Evolutionary conservation across 257 asterid genomes (phyloP), one percentile per base, ranked within the genome.

Genomic region (Solanum clarkiae): DNA sequence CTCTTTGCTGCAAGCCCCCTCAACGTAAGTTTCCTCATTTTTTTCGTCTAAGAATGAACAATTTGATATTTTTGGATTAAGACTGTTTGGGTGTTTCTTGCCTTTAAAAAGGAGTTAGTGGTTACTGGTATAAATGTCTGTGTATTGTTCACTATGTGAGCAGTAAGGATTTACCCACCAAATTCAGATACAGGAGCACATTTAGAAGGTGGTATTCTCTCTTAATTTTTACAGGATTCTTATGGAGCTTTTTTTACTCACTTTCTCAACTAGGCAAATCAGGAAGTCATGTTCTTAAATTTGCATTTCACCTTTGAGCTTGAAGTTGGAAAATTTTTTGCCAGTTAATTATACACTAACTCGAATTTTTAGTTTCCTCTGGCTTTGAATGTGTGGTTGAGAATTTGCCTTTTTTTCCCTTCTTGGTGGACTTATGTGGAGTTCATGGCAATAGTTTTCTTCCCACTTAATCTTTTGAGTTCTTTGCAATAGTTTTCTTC

Each of bases 1-100:
- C 87, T 93, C 97, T 90, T 90, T 97, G 93, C 92, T 97, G 84
- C 99, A 97, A 92, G 98, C 98, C 87, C 99, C 99, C 86, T 93
- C 98, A 6, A 95, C 98, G 99, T 97, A 92, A 93, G 98, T 91
- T 77, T 85, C 57, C 47, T 44, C 16, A 60, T 47, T 74, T 32
- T 84, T 26, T 79, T 69, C 84, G 69, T 70, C 57, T 51, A 17
- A 8, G 59, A 49, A 80, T 51, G 55, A 29, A 80, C 10, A 49
- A 55, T 63, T 36, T 86, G 68, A 59, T 71, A 82, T 59, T 20
- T 88, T 83, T 51, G 63, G 12, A 47, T 53, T 85, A 70, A 51
- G 66, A 79, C 24, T 79, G 65, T 79, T 70, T 79, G 49, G 65
- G 26, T 79, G 65, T 79, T 53, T 51, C 81, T 8, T 18, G 55